These are phyloP conservation scores for Lyophyllum atratum DNA, from an alignment of 768 basidiomycete species.

Conservation along the genomic window DNA sequence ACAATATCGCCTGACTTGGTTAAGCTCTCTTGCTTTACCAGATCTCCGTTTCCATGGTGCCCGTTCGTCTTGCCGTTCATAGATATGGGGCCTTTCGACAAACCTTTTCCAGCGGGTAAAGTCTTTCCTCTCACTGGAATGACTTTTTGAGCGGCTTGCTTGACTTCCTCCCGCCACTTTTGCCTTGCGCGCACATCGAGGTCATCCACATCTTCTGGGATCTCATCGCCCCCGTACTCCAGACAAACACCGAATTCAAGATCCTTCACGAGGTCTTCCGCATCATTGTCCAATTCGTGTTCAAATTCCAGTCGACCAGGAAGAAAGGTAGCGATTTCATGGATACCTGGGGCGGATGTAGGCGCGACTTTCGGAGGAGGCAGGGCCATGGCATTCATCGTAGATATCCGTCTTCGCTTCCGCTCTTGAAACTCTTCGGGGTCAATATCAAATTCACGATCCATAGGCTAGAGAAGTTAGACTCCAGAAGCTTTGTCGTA, in stretches of 20 bases:
- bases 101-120: constrained; percentile 39
- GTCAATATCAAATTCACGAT: constrained; percentile 69
- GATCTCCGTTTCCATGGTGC: constrained; percentile 41
- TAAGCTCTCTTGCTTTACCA: constrained; percentile 30
- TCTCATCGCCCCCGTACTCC: constrained; percentile 82
- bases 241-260: constrained; percentile 92
- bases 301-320: constrained; percentile 99
- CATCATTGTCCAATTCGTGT: constrained; percentile 96
- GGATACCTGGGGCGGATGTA: constrained; percentile 87
- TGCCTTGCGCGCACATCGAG: constrained; percentile 62
- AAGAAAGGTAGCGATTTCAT: constrained; percentile 91
- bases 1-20: constrained; percentile 50
- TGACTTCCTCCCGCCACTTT: constrained; percentile 52
- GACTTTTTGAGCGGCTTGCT: constrained; percentile 25
- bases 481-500: constrained; percentile 1
- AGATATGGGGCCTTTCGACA: constrained; percentile 35
- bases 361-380: constrained; percentile 73
- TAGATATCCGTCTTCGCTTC: constrained; percentile 87
- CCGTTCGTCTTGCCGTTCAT: constrained; percentile 49
- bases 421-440: constrained; percentile 83
- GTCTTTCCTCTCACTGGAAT: constrained; percentile 26
- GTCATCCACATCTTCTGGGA: constrained; percentile 78
- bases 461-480: constrained; percentile 41
- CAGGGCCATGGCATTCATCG: constrained; percentile 61
- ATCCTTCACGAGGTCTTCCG: constrained; percentile 93